Conservation (phyloP, 768 basidiomycete species). For the Leucogyrophana mollusca region DNA sequence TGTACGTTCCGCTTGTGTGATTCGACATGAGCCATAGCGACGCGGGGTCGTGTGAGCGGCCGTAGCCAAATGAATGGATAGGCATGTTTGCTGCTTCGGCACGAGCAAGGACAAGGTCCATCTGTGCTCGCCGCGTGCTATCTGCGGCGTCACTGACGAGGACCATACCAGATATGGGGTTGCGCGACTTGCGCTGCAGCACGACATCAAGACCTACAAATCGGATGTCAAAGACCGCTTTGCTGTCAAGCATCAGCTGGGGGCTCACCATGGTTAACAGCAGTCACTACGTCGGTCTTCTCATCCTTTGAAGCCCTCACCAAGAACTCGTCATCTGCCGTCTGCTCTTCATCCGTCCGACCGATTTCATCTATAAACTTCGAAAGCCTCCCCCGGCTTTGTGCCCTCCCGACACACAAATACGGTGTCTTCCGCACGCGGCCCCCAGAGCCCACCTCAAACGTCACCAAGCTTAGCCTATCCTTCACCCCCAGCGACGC, state of each 20-base stretch:
- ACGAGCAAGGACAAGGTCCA: conserved; percentile 96
- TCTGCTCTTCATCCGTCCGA: conserved; percentile 36
- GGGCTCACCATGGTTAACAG: conserved; percentile 85
- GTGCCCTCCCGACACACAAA: conserved; percentile 65
- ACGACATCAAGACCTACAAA: conserved; percentile 83
- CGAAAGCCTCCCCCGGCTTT: conserved; percentile 67
- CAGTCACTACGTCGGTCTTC: conserved; percentile 96
- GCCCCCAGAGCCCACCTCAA: conserved; percentile 83
- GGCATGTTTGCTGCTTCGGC: conserved; percentile 96
- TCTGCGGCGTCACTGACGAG: conserved; percentile 93
- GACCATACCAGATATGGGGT: conserved; percentile 88
- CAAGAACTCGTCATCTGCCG: conserved; percentile 61
- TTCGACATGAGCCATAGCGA: conserved; percentile 99
- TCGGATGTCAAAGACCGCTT: conserved; percentile 4
- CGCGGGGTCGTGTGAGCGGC: conserved; percentile 94
- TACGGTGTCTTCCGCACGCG: conserved; percentile 93
- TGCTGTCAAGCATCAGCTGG: not conserved
- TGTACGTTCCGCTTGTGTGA: conserved; percentile 96
- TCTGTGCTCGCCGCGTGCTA: conserved; percentile 89
- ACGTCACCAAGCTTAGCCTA: conserved; percentile 87
- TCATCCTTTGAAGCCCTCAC: conserved; percentile 83
- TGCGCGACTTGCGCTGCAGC: conserved; percentile 89
- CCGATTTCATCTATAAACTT: conserved; percentile 78
- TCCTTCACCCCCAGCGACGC: conserved; percentile 76
- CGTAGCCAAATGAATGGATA: conserved; percentile 96